Conservation (phyloP, 2,329 filamentous ascomycete species). For the Sclerotinia sclerotiorum region DNA sequence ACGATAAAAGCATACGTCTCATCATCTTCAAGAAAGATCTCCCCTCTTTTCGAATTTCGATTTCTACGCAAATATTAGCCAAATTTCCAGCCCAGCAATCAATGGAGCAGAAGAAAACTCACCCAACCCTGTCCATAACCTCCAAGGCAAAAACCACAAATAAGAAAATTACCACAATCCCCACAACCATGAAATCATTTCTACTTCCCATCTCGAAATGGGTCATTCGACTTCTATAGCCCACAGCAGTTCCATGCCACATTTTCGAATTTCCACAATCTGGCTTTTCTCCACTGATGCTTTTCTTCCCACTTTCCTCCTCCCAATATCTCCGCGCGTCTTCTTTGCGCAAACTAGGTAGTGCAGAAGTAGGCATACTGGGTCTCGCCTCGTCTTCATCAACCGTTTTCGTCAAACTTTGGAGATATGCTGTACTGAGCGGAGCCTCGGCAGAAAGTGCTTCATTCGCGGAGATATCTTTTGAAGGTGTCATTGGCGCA, state of each 20-base stretch:
- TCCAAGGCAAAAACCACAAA: slow-evolving; percentile 28
- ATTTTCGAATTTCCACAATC: slow-evolving; percentile 6
- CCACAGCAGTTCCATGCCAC: slow-evolving; percentile 17
- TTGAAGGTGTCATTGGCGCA: slow-evolving; percentile 32
- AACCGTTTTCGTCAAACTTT: slow-evolving; percentile 29
- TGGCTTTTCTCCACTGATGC: slow-evolving; percentile 5
- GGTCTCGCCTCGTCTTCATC: slow-evolving; percentile 19
- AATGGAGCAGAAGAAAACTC: not conserved
- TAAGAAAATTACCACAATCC: slow-evolving; percentile 37
- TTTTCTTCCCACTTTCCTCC: not conserved
- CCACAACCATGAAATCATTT: slow-evolving; percentile 37
- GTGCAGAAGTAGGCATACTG: slow-evolving; percentile 33
- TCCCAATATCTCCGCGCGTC: slow-evolving; percentile 34
- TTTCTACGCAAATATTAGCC: not conserved
- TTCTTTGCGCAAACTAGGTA: slow-evolving; percentile 31
- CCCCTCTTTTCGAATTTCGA: slow-evolving; percentile 21
- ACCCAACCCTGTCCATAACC: slow-evolving; percentile 29
- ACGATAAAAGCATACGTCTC: slow-evolving; percentile 29
- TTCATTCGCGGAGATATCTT: slow-evolving; percentile 27
- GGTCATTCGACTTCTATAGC: slow-evolving; percentile 20
- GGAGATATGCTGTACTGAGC: slow-evolving; percentile 32
- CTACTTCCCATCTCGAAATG: slow-evolving; percentile 22
- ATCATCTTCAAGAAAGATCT: slow-evolving; percentile 34
- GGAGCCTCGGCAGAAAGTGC: slow-evolving; percentile 33
- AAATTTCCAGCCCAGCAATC: not conserved